Evolutionary conservation across 129 eudicot species (phyloP).

Genomic region (Tagetes erecta): DNA sequence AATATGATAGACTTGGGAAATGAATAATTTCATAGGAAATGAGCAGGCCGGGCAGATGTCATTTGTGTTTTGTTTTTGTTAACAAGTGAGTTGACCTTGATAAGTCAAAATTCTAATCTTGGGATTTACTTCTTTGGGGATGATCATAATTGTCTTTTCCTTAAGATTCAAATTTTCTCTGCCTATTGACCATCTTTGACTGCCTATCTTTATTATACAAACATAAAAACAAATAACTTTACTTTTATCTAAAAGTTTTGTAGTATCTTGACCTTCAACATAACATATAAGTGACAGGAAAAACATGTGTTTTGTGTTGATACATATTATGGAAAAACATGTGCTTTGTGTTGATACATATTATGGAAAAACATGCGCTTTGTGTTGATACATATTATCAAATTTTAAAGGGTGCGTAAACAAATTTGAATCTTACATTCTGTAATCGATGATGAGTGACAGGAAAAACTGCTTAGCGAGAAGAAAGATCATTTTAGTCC

Average conservation of each 20-base stretch:
- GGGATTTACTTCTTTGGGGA: slow-evolving; percentile 40
- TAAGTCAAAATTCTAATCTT: slow-evolving; percentile 29
- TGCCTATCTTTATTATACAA: neutral
- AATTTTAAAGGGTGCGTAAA: neutral
- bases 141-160: slow-evolving; percentile 33
- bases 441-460: neutral
- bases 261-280: neutral
- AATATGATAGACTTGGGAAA: slow-evolving; percentile 13
- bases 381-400: neutral
- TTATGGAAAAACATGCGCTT: neutral
- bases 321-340: neutral
- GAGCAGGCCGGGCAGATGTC: slow-evolving; percentile 22
- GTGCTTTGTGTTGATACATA: neutral
- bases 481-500: slow-evolving; percentile 80
- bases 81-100: slow-evolving; percentile 32
- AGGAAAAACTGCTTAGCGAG: slow-evolving; percentile 35
- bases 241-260: neutral
- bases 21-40: slow-evolving; percentile 20
- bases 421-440: neutral
- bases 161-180: slow-evolving; percentile 26
- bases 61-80: slow-evolving; percentile 28
- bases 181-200: slow-evolving; percentile 32
- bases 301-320: neutral
- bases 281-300: neutral
- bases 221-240: neutral